Conservation (phyloP, 2,329 filamentous ascomycete genomes). For the Talaromyces sp. region DNA sequence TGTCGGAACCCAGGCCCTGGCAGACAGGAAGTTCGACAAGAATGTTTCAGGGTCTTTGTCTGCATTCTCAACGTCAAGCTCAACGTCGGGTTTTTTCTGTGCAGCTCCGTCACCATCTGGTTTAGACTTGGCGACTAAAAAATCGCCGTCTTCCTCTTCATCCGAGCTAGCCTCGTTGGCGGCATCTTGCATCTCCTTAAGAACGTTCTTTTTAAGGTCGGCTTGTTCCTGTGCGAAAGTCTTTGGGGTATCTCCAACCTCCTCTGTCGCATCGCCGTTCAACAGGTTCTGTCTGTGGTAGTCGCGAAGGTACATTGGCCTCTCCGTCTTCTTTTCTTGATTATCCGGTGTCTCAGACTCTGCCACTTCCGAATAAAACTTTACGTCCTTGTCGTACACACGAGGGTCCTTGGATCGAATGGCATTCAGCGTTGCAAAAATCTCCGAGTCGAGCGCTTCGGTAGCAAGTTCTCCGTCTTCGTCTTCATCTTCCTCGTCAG, state of each 20-base stretch:
- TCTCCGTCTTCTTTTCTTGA: slow-evolving; percentile 61
- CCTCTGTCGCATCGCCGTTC: slow-evolving; percentile 62
- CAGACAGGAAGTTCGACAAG: slow-evolving; percentile 91
- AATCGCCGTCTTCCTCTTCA: slow-evolving; percentile 64
- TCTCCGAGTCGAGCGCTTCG: slow-evolving; percentile 78
- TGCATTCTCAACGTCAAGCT: slow-evolving; percentile 67
- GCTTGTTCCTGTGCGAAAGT: slow-evolving; percentile 90
- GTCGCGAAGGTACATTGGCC: slow-evolving; percentile 79
- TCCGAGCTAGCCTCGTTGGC: slow-evolving; percentile 48
- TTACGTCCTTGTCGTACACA: slow-evolving; percentile 75
- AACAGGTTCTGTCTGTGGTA: slow-evolving; percentile 92
- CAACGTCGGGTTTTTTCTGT: slow-evolving; percentile 45
- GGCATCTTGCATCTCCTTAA: slow-evolving; percentile 73
- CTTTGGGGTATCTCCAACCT: slow-evolving; percentile 52
- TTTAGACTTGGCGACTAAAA: slow-evolving; percentile 69
- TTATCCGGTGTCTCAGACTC: slow-evolving; percentile 40
- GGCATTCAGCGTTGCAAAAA: slow-evolving; percentile 79
- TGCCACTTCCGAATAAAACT: slow-evolving; percentile 69
- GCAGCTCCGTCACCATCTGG: slow-evolving; percentile 20
- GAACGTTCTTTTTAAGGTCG: slow-evolving; percentile 69
- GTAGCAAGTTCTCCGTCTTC: slow-evolving; percentile 85
- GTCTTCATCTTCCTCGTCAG: slow-evolving; percentile 78
- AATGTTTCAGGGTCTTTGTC: slow-evolving; percentile 89
- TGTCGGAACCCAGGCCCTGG: slow-evolving; percentile 79
- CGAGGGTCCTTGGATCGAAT: slow-evolving; percentile 87